Conservation (phyloP, 805 yeast genomes). For the Isabelozyma pseudorhagii region DNA sequence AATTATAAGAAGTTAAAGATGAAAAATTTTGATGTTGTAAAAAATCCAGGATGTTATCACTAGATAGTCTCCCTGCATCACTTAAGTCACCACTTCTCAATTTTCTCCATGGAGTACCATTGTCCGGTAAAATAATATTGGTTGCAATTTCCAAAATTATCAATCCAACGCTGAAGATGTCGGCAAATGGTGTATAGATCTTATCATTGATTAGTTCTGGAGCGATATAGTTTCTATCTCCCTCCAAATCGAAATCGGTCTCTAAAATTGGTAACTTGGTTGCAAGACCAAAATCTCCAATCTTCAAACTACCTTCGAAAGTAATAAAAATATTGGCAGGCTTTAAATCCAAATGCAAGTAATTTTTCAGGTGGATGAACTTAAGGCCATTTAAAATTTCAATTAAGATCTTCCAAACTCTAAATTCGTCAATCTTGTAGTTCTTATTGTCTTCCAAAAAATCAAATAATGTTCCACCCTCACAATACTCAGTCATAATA, state of each 20-base stretch:
- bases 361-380: slow-evolving; percentile 71
- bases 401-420: slow-evolving; percentile 93
- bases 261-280: slow-evolving; percentile 68
- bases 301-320: slow-evolving; percentile 89
- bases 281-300: slow-evolving; percentile 97
- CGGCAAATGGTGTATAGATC: slow-evolving; percentile 87
- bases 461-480: slow-evolving; percentile 83
- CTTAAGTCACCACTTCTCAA: slow-evolving; percentile 90
- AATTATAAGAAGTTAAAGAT: slow-evolving; percentile 30
- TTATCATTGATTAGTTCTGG: slow-evolving; percentile 88
- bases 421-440: slow-evolving; percentile 87
- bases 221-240: slow-evolving; percentile 96
- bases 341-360: slow-evolving; percentile 85
- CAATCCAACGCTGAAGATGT: slow-evolving; percentile 89
- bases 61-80: slow-evolving; percentile 84
- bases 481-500: slow-evolving; percentile 93
- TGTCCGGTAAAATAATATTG: slow-evolving; percentile 89
- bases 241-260: slow-evolving; percentile 82
- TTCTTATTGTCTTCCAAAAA: slow-evolving; percentile 74
- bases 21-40: slow-evolving; percentile 35
- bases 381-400: slow-evolving; percentile 78
- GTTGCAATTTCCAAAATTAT: slow-evolving; percentile 95
- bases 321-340: slow-evolving; percentile 95
- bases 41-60: slow-evolving; percentile 43
- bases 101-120: slow-evolving; percentile 96